Percentiles rank a stretch among this genome's conserved stretches.
Conservation (phyloP, 176 grass and related monocot species). For the Alopecurus myosuroides region DNA sequence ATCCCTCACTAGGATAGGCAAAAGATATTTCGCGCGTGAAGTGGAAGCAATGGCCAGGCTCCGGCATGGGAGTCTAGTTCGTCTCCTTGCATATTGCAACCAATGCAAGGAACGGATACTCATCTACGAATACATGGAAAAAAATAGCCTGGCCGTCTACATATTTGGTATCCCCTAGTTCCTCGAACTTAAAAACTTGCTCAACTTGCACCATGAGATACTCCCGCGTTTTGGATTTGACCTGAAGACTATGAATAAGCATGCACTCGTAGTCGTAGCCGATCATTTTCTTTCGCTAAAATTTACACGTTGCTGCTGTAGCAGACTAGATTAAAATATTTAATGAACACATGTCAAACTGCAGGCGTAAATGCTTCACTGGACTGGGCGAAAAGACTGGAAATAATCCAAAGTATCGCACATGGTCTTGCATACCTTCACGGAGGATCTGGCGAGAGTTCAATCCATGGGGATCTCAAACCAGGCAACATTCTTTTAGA, state of each 20-base stretch:
- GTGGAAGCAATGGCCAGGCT: conserved; percentile 9
- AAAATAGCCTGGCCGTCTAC: neutral
- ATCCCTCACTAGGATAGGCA: neutral
- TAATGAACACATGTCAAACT: neutral
- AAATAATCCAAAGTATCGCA: neutral
- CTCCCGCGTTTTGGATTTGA: fast-evolving
- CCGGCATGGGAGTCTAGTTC: neutral
- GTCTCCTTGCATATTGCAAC: conserved; percentile 8
- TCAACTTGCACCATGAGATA: neutral
- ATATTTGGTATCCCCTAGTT: conserved; percentile 11
- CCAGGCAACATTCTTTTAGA: neutral
- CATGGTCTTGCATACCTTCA: conserved; percentile 5
- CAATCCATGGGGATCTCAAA: conserved; percentile 17
- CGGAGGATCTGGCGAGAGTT: neutral
- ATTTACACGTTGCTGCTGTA: too few relatives aligned
- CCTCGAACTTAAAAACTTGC: neutral
- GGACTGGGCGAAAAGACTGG: neutral
- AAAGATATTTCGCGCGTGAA: neutral
- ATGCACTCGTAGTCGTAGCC: too few relatives aligned
- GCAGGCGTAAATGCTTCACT: neutral
- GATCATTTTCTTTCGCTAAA: too few relatives aligned
- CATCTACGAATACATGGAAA: conserved; percentile 2
- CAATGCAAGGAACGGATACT: neutral
- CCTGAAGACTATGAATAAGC: neutral
- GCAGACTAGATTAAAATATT: neutral